These are phyloP conservation scores for Uromyces viciae-fabae DNA, from an alignment of 1,284 basidiomycete genomes.

Conservation along the genomic window DNA sequence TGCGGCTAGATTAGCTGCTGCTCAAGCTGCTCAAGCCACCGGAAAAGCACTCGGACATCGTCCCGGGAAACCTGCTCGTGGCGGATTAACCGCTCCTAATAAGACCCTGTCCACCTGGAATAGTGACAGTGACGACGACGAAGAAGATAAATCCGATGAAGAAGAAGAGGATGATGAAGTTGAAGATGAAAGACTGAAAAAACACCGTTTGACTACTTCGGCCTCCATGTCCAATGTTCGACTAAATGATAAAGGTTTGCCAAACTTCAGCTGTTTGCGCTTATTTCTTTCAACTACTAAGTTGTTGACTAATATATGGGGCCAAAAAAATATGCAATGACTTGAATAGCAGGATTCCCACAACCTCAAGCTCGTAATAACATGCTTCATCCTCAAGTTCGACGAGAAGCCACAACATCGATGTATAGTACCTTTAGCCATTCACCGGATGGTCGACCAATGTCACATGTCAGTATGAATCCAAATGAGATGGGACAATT, in stretches of 20 bases:
- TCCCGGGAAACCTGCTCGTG: constrained; percentile 45
- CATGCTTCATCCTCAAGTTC: neutral
- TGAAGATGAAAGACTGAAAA: constrained; percentile 29
- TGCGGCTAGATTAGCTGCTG: constrained; percentile 49
- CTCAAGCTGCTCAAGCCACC: constrained; percentile 48
- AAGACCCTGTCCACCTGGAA: constrained; percentile 1
- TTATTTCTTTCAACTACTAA: neutral
- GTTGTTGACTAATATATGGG: too few species aligned
- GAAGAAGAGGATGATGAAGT: constrained; percentile 50
- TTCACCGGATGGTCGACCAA: neutral
- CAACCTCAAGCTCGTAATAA: neutral
- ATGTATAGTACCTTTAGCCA: constrained; percentile 31
- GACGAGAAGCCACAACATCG: neutral
- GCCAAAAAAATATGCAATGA: too few species aligned
- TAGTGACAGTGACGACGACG: constrained; percentile 40
- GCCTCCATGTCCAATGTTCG: neutral
- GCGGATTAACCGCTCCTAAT: neutral
- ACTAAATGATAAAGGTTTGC: neutral
- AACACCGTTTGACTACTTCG: neutral
- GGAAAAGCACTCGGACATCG: constrained; percentile 46
- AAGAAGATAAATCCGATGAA: constrained; percentile 48
- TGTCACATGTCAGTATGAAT: neutral
- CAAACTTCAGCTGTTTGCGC: neutral
- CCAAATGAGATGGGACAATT: constrained; percentile 22
- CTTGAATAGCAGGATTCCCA: neutral